These are phyloP conservation scores for Daedaleopsis sinensis DNA, from an alignment of 768 basidiomycete genomes.

Conservation along the genomic window DNA sequence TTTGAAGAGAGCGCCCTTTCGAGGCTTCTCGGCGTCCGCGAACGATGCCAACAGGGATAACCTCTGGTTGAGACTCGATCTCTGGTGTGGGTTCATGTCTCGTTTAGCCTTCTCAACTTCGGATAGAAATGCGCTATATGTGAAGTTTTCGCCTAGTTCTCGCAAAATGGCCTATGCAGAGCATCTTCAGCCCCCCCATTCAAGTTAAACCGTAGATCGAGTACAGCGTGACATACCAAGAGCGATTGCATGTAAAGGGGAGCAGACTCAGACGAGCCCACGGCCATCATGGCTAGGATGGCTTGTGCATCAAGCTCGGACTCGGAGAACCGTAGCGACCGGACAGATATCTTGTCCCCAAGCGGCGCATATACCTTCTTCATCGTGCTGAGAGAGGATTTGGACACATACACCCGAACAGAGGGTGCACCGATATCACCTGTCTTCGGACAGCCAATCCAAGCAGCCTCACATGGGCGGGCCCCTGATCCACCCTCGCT, in stretches of 20 bases:
- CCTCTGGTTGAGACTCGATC: constrained; percentile 61
- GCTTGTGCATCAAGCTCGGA: constrained; percentile 71
- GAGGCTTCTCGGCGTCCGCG: constrained; percentile 34
- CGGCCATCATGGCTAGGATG: constrained; percentile 75
- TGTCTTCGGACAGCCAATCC: constrained; percentile 37
- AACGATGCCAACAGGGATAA: constrained; percentile 64
- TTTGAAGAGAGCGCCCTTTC: constrained; percentile 42
- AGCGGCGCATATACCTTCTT: constrained; percentile 48
- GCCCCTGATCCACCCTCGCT: constrained; percentile 64
- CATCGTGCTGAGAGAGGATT: constrained; percentile 52
- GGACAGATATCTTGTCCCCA: constrained; percentile 50
- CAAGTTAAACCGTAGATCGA: constrained; percentile 23
- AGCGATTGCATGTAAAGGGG: constrained; percentile 74
- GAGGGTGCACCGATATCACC: not conserved
- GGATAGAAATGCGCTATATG: constrained; percentile 50
- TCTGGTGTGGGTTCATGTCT: constrained; percentile 60
- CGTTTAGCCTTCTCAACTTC: constrained; percentile 49
- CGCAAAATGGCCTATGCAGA: constrained; percentile 58
- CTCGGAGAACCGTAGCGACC: constrained; percentile 56
- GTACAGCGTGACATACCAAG: constrained; percentile 44
- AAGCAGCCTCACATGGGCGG: constrained; percentile 69
- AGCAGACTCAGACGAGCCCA: constrained; percentile 59
- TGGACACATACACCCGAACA: not conserved
- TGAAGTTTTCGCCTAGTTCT: constrained; percentile 62
- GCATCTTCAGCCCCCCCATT: not conserved